Percentiles rank a stretch among this genome's conserved stretches.
Evolutionary conservation across 257 asterid species (phyloP).

Genomic region (Rehmannia glutinosa): DNA sequence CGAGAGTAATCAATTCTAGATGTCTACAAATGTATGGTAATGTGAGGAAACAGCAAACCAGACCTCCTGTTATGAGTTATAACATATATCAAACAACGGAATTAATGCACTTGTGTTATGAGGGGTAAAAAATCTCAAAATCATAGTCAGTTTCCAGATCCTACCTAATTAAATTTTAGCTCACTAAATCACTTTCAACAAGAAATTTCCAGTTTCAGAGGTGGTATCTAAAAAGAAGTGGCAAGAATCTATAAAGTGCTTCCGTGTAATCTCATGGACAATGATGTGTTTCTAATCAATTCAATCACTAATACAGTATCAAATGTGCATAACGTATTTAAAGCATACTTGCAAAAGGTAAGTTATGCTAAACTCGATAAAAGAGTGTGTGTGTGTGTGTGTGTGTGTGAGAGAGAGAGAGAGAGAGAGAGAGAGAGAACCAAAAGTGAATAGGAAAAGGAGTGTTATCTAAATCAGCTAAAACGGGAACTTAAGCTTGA

Average conservation of each 20-base stretch:
- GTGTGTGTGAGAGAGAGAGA: too few relatives aligned
- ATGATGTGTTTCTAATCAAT: conserved; percentile 14
- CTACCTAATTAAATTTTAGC: background rate
- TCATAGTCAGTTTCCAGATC: background rate
- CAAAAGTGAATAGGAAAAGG: conserved; percentile 3
- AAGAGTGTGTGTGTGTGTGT: too few relatives aligned
- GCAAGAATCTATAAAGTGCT: conserved; percentile 3
- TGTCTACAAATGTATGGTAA: background rate
- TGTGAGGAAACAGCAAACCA: background rate
- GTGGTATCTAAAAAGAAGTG: background rate
- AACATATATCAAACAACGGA: background rate
- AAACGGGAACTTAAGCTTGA: conserved; percentile 7
- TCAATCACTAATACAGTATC: background rate
- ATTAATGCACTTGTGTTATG: background rate
- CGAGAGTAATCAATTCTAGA: background rate
- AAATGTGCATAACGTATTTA: background rate
- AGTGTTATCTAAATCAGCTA: conserved; percentile 8
- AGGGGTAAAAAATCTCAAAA: background rate
- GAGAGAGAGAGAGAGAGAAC: background rate
- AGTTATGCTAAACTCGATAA: conserved; percentile 8
- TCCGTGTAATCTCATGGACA: too few relatives aligned
- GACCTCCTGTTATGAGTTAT: background rate
- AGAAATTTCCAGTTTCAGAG: conserved; percentile 8
- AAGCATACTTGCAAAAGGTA: background rate
- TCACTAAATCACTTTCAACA: background rate